A percentile compares a stretch with the other conserved stretches of the same genome.
Evolutionary conservation across 352 stramenopile genomes (phyloP).

Genomic region (Phytophthora fragariae): DNA sequence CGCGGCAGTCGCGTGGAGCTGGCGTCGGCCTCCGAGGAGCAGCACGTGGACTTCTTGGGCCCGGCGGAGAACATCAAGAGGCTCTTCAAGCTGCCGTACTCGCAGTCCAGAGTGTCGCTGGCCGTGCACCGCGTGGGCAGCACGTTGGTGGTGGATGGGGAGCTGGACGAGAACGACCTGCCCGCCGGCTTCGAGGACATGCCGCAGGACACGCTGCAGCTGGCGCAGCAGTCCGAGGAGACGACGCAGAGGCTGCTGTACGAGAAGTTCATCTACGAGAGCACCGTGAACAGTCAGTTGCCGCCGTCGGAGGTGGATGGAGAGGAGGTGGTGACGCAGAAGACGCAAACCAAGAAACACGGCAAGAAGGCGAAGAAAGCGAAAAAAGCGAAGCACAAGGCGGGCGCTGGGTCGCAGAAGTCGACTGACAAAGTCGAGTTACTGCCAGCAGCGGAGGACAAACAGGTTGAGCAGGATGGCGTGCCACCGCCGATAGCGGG

Average conservation of each 20-base stretch:
- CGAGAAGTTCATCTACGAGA: slow-evolving; percentile 91
- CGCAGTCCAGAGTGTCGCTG: slow-evolving; percentile 76
- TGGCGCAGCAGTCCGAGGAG: slow-evolving; percentile 59
- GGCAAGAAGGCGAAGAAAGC: slow-evolving; percentile 41
- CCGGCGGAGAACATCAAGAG: slow-evolving; percentile 89
- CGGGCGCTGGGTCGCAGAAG: neutral
- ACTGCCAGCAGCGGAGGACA: slow-evolving; percentile 4
- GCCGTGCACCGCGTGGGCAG: slow-evolving; percentile 81
- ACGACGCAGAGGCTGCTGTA: slow-evolving; percentile 67
- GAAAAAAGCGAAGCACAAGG: slow-evolving; percentile 35
- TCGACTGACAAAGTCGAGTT: neutral
- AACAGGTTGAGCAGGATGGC: neutral
- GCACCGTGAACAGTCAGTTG: slow-evolving; percentile 52
- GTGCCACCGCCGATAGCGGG: slow-evolving; percentile 12
- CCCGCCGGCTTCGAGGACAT: slow-evolving; percentile 72
- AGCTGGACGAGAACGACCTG: slow-evolving; percentile 74
- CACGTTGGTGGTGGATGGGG: slow-evolving; percentile 85
- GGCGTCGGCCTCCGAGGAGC: slow-evolving; percentile 67
- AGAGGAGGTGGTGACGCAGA: slow-evolving; percentile 3
- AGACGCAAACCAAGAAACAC: slow-evolving; percentile 37
- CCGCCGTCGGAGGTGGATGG: slow-evolving; percentile 26
- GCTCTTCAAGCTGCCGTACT: slow-evolving; percentile 90
- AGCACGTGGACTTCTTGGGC: slow-evolving; percentile 81
- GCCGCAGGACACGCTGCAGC: slow-evolving; percentile 61
- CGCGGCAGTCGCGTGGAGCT: slow-evolving; percentile 76